Conservation (phyloP, 176 grass and related monocot genomes). For the Alloteropsis semialata region DNA sequence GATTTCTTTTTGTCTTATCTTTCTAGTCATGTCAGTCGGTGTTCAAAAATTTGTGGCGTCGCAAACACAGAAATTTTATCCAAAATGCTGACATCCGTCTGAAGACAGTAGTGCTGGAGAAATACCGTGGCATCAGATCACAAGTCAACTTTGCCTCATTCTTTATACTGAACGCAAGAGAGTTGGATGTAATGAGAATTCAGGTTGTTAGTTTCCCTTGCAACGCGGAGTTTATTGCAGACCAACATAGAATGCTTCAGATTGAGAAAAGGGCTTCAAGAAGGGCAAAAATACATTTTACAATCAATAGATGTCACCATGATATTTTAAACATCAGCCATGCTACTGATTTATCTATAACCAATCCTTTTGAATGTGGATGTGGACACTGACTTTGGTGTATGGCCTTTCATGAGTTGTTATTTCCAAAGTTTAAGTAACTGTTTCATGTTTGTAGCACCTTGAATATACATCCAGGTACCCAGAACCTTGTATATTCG, state of each 20-base stretch:
- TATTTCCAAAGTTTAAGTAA: no score
- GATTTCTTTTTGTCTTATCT: neutral
- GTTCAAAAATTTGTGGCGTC: neutral
- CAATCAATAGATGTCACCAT: neutral
- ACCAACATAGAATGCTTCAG: neutral
- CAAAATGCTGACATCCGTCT: neutral
- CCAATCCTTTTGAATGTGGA: neutral
- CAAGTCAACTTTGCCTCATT: neutral
- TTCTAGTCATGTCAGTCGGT: neutral
- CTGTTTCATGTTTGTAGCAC: no score
- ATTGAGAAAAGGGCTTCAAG: neutral
- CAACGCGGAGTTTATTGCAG: neutral
- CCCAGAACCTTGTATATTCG: no score
- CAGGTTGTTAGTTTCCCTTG: rapidly evolving
- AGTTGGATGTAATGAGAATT: neutral
- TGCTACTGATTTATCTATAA: neutral
- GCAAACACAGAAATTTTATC: neutral
- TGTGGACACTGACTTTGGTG: no score
- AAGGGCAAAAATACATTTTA: neutral
- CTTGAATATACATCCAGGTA: no score
- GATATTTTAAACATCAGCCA: neutral
- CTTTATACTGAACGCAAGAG: neutral
- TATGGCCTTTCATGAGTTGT: no score
- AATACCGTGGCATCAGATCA: neutral
- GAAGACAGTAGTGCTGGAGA: neutral